Conservation (phyloP, 2,329 filamentous ascomycete genomes). For the Botryosphaeria dothidea region DNA sequence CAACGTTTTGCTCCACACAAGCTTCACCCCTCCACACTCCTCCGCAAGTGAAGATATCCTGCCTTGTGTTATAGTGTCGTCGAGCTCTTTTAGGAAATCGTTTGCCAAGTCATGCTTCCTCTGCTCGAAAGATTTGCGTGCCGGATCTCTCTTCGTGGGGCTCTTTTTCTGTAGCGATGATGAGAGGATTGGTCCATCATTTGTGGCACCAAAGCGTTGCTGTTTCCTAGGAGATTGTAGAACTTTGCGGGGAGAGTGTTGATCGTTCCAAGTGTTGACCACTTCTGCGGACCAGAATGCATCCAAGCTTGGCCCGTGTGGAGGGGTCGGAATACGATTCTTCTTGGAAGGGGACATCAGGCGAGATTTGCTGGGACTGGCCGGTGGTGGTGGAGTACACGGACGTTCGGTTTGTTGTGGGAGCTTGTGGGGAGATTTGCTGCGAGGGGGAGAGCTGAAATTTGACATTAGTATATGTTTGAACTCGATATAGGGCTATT, state of each 20-base stretch:
- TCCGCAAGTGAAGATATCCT: conserved; percentile 60
- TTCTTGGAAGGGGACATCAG: conserved; percentile 40
- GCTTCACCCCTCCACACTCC: conserved; percentile 67
- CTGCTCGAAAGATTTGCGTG: conserved; percentile 59
- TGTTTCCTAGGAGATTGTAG: conserved; percentile 35
- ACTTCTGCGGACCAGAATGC: conserved; percentile 40
- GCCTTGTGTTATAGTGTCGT: conserved; percentile 62
- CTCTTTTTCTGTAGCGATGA: conserved; percentile 29
- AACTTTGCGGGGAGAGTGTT: conserved; percentile 36
- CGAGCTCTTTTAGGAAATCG: conserved; percentile 68
- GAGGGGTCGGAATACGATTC: conserved; percentile 31
- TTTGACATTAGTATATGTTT: background rate
- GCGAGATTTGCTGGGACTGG: conserved; percentile 30
- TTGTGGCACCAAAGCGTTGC: background rate
- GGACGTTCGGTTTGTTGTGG: conserved; percentile 31
- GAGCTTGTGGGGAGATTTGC: conserved; percentile 31
- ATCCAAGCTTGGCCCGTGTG: conserved; percentile 37
- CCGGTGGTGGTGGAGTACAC: conserved; percentile 30
- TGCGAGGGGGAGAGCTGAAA: conserved; percentile 12
- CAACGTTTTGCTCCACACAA: conserved; percentile 76
- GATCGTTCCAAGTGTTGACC: conserved; percentile 39
- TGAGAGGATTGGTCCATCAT: conserved; percentile 16
- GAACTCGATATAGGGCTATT: background rate
- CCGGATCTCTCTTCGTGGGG: conserved; percentile 30
- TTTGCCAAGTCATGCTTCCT: conserved; percentile 64